Conservation (phyloP, 805 yeast genomes). For the Lipomyces lipofer region DNA sequence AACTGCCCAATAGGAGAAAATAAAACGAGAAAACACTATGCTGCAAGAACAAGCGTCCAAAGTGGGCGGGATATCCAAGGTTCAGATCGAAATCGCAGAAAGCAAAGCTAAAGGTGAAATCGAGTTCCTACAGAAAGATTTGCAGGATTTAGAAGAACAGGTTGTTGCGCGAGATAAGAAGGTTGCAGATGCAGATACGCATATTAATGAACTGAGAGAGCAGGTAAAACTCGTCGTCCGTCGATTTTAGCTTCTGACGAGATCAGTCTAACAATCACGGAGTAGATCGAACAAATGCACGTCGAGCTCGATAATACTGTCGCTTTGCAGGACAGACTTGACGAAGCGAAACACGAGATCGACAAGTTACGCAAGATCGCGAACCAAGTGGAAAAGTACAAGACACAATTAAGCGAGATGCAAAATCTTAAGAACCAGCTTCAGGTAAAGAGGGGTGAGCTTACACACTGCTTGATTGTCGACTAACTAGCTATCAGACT, state of each 20-base stretch:
- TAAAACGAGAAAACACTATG: slow-evolving; percentile 1
- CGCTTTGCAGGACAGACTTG: slow-evolving; percentile 17
- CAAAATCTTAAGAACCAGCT: slow-evolving; percentile 16
- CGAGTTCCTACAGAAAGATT: slow-evolving; percentile 23
- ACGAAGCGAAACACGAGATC: slow-evolving; percentile 26
- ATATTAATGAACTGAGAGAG: slow-evolving; percentile 2
- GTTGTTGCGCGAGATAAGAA: slow-evolving; percentile 12
- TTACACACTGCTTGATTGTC: too few species aligned
- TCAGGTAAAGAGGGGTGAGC: too few species aligned
- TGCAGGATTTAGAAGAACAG: slow-evolving; percentile 28
- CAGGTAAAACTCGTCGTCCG: slow-evolving; percentile 10
- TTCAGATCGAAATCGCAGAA: slow-evolving; percentile 21
- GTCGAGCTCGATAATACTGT: slow-evolving; percentile 10
- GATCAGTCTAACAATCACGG: neutral
- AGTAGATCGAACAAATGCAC: slow-evolving; percentile 13
- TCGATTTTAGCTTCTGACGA: neutral
- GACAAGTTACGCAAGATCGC: slow-evolving; percentile 19
- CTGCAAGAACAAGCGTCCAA: neutral
- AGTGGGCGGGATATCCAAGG: slow-evolving; percentile 4
- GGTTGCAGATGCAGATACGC: slow-evolving; percentile 12
- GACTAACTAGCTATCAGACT: slow-evolving; percentile 5
- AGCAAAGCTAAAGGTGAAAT: slow-evolving; percentile 18
- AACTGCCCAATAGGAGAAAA: neutral
- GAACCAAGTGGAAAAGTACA: slow-evolving; percentile 20
- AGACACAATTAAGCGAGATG: slow-evolving; percentile 15